Evolutionary conservation across 75 land plant genomes (phyloP).

Genomic region (Pinus albicaulis): DNA sequence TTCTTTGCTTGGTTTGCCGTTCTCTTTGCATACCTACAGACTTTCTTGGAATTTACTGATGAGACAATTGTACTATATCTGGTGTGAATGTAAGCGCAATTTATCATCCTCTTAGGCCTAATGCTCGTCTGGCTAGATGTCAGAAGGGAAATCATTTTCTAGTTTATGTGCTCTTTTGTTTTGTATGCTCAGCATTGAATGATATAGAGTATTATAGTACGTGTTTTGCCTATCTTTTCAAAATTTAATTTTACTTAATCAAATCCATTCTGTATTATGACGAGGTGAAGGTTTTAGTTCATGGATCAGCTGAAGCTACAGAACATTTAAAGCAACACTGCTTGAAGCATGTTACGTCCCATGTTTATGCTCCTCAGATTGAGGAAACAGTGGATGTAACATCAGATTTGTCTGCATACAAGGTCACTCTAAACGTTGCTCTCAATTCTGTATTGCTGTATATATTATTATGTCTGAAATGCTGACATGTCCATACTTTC

Average conservation of each 20-base stretch:
- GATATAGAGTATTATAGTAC: background rate
- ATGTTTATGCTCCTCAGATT: slow-evolving; percentile 92
- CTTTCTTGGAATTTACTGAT: background rate
- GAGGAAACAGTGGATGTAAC: slow-evolving; percentile 91
- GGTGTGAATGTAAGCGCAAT: background rate
- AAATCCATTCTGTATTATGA: background rate
- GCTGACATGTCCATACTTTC: slow-evolving; percentile 4
- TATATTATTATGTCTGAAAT: background rate
- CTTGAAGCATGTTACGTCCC: slow-evolving; percentile 76
- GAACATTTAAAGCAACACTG: slow-evolving; percentile 96
- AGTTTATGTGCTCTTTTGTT: background rate
- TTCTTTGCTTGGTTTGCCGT: too few species aligned
- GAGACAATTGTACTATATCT: background rate
- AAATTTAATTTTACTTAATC: background rate
- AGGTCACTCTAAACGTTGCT: slow-evolving; percentile 41
- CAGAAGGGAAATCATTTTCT: background rate
- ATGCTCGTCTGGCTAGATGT: background rate
- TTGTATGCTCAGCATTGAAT: background rate
- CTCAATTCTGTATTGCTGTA: slow-evolving; percentile 1
- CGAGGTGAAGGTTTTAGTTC: slow-evolving; percentile 79
- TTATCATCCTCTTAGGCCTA: background rate
- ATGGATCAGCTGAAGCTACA: slow-evolving; percentile 98
- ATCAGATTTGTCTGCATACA: slow-evolving; percentile 95
- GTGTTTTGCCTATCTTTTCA: background rate
- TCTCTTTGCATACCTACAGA: too few species aligned